Percentiles rank a stretch among this genome's conserved stretches.
Evolutionary conservation across 768 basidiomycete species (phyloP).

Genomic region (Gymnopilus junonius): DNA sequence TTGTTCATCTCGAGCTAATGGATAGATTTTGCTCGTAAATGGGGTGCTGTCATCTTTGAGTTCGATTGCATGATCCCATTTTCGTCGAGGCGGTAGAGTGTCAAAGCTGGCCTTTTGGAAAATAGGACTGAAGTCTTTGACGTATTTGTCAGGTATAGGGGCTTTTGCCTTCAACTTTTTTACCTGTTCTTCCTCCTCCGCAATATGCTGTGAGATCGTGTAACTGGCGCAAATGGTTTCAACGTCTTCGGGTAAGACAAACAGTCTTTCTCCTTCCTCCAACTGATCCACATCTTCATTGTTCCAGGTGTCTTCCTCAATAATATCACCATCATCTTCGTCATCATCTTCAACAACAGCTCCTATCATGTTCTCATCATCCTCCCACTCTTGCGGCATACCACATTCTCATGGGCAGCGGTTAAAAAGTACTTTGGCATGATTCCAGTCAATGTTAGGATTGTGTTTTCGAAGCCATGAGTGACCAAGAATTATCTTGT

Average conservation of each 20-base stretch:
- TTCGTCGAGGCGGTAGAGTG: not conserved
- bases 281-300: conserved; percentile 4
- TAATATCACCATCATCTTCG: not conserved
- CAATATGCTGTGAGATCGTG: not conserved
- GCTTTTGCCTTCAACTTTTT: not conserved
- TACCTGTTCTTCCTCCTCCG: not conserved
- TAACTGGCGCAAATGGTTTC: not conserved
- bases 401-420: conserved; percentile 7
- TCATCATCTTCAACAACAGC: not conserved
- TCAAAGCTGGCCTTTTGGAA: conserved; percentile 3
- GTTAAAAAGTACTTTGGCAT: conserved; percentile 15
- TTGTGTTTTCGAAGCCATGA: conserved; percentile 23
- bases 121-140: conserved; percentile 7
- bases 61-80: conserved; percentile 16
- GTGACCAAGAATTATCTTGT: conserved; percentile 23
- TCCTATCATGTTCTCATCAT: not conserved
- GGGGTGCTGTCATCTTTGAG: conserved; percentile 5
- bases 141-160: conserved; percentile 11
- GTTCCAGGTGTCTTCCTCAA: not conserved
- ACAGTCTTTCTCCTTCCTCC: conserved; percentile 13
- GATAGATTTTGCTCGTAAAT: conserved; percentile 6
- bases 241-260: conserved; percentile 5
- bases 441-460: conserved; percentile 21
- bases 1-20: not conserved
- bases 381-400: not conserved